Base-by-base conservation (phyloP, 441 rosid genomes). In the Croton setiger region DNA sequence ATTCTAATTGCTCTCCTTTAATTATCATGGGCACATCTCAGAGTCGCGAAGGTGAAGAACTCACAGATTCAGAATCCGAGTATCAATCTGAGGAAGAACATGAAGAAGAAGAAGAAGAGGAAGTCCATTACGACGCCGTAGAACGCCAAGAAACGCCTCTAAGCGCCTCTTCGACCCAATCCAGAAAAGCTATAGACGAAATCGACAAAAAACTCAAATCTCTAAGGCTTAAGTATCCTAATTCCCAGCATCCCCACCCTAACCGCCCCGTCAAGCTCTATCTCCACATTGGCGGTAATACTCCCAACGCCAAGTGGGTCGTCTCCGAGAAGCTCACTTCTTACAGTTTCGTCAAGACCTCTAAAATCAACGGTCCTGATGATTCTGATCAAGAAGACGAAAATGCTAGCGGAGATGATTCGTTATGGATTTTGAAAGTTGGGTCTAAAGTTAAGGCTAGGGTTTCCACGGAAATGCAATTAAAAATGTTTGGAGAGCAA, bases 271-370 rank as follows among this genome's bases (percentile, higher is more conserved):
- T 86, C 74, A 87, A 88, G 81, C 99, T 90, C 36, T 92, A 92
- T 75, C 91, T 88, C 54, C 87, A 90, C 78, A 76, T 88, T 70
- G 94, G 92, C 43, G 96, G 97, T 11, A 84, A 87, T 81, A 83
- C 92, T 37, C 96, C 99, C 2, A 82, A 82, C 68, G 97, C 98
- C 63, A 95, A 92, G 75, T 95, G 99, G 99, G 74, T 90, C 55
- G 69, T 87, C 52, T 88, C 94, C 58, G 98, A 94, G 49, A 88
- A 85, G 39, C 66, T 80, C 49, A 74, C 95, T 33, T 72, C 86
- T 57, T 94, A 88, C 61, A 67, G 48, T 20, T 87, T 94, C 70
- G 74, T 72, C 13, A 66, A 77, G 60, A 56, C 52, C 17, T 68
- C n/a, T 20, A 20, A 68, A 12, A 35, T 31, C 21, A 85, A 77